Evolutionary conservation across 257 asterid genomes (phyloP).

Genomic region (Solanum sejunctum): DNA sequence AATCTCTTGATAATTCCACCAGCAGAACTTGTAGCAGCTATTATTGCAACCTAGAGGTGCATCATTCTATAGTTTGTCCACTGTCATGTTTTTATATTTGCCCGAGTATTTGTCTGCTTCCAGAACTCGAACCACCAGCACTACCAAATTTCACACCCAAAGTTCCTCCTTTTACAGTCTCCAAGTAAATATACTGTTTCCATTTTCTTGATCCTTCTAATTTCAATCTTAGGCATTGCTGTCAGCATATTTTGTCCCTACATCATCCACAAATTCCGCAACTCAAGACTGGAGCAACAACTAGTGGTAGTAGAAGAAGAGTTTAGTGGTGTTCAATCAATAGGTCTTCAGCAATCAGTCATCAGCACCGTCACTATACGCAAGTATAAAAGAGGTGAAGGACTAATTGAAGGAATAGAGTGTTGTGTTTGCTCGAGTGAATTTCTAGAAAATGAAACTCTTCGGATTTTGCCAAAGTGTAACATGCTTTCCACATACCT

Average conservation of each 20-base stretch:
- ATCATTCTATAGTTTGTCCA: constrained; percentile 12
- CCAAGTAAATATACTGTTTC: constrained; percentile 7
- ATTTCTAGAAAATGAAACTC: constrained; percentile 53
- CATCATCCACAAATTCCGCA: constrained; percentile 23
- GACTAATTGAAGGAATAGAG: constrained; percentile 47
- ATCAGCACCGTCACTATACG: constrained; percentile 43
- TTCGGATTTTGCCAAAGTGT: constrained; percentile 59
- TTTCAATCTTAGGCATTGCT: constrained; percentile 23
- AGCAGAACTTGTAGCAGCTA: not conserved
- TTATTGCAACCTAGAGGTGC: not conserved
- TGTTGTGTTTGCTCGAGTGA: constrained; percentile 76
- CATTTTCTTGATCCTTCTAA: constrained; percentile 13
- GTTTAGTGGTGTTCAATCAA: constrained; percentile 31
- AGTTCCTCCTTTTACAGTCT: not conserved
- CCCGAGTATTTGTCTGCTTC: not conserved
- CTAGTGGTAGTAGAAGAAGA: not conserved
- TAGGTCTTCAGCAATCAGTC: constrained; percentile 49
- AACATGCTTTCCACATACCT: constrained; percentile 63
- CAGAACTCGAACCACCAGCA: not conserved
- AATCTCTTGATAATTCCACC: not conserved
- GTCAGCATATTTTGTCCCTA: constrained; percentile 24
- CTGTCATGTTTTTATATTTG: not conserved
- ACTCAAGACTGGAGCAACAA: not conserved
- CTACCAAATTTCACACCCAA: not conserved
- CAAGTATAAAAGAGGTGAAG: constrained; percentile 49